Percentiles rank a stretch among this genome's conserved stretches.
Conservation (phyloP, 371 early-diverging fungal species). For the Parasitella parasitica region DNA sequence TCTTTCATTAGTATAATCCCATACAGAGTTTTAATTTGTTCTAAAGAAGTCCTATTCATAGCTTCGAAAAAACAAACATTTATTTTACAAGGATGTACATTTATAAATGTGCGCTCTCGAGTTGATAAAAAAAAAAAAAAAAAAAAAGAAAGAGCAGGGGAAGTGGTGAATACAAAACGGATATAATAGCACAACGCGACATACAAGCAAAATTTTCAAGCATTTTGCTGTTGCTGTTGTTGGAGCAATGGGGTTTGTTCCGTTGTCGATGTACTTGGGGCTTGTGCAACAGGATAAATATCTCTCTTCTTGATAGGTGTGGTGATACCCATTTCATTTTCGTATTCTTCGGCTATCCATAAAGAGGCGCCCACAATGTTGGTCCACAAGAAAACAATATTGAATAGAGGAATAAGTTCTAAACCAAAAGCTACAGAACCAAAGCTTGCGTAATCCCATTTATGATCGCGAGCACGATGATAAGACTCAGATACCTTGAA, state of each 20-base stretch:
- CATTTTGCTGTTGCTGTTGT: background rate
- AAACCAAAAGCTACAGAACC: slow-evolving; percentile 55
- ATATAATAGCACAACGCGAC: no score
- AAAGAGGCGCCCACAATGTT: slow-evolving; percentile 68
- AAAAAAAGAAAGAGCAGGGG: no score
- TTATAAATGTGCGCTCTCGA: no score
- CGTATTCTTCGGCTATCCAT: slow-evolving; percentile 59
- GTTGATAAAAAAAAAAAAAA: no score
- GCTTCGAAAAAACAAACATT: no score
- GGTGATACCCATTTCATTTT: slow-evolving; percentile 4
- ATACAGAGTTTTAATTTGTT: no score
- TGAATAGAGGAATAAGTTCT: slow-evolving; percentile 61
- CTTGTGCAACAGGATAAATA: slow-evolving; percentile 3
- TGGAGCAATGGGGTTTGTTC: slow-evolving; percentile 18
- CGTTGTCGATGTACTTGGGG: background rate
- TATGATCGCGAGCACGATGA: slow-evolving; percentile 23
- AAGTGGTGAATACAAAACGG: no score
- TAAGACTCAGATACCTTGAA: slow-evolving; percentile 30
- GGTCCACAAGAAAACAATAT: slow-evolving; percentile 63
- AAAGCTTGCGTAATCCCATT: slow-evolving; percentile 42
- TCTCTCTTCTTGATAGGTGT: background rate
- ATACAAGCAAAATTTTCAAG: no score
- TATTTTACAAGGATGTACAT: no score
- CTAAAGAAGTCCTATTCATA: no score
- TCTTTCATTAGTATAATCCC: no score